Evolutionary conservation across 1,284 basidiomycete species (phyloP), one percentile per base, ranked within the genome.

Genomic region (Fistulinella cinereoalba): DNA sequence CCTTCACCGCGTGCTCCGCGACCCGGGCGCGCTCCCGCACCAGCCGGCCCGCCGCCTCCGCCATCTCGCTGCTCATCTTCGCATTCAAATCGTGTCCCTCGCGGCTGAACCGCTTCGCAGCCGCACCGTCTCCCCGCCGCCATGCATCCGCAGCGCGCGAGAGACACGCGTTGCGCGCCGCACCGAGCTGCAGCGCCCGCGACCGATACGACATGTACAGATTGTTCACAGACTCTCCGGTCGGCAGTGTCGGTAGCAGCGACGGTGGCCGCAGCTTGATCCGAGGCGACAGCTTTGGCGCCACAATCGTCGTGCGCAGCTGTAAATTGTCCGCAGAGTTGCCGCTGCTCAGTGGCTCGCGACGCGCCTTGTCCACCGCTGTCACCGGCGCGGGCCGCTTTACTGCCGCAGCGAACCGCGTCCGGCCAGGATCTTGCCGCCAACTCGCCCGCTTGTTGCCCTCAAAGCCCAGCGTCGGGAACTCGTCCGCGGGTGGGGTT

Each of bases 71-170:
- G 37, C 81, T 74, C 88, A 98, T 96, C 66, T 89, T 88, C 32
- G 81, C 81, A 62, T 97, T 97, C 50, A 97, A 71, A 37, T 93
- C 90, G 58, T 96, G 92, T 4, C 94, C 96, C 63, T 98, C 95
- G 32, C 89, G 74, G 56, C 87, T 92, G 71, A 95, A 97, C 39
- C 92, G 77, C 66, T 97, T 96, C 19, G 96, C 96, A 0, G 90
- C 88, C 0, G 92, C 92, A 3, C 95, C 95, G 56, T 99, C 95
- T 4, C 95, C 94, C 11, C 90, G 79, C 37, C 92, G 77, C 88
- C 92, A 98, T 3, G 95, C 93, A 61, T 97, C 93, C 1, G 96
- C 93, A 5, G 96, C 96, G 37, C 92, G 83, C 3, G 90, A 92
- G n/a, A 99, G 77, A 62, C 92, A 96, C 11, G 92, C 92, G 61